Evolutionary conservation across 192 early-diverging fungal species (phyloP).

Genomic region (Geranomyces variabilis): DNA sequence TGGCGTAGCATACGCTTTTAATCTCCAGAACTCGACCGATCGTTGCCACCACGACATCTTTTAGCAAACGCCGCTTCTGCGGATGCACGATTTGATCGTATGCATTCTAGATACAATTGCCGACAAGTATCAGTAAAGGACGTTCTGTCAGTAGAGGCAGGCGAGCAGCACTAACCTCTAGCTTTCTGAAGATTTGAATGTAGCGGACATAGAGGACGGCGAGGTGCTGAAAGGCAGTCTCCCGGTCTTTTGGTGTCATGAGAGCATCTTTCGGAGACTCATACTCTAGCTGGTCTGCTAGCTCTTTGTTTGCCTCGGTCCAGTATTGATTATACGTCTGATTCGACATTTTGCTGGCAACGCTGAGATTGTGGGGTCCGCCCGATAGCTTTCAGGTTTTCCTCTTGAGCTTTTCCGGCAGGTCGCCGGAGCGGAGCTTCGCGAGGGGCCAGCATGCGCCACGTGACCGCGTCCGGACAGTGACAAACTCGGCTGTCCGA

Average conservation of each 20-base stretch:
- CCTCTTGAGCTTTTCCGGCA: too few species aligned
- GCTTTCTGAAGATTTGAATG: slow-evolving; percentile 56
- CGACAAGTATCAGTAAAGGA: neutral
- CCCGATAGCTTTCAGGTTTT: too few species aligned
- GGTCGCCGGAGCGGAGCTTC: too few species aligned
- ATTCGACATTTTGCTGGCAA: slow-evolving; percentile 20
- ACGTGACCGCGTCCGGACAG: too few species aligned
- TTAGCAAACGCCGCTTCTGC: slow-evolving; percentile 60
- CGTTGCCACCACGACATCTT: slow-evolving; percentile 51
- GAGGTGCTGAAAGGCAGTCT: slow-evolving; percentile 57
- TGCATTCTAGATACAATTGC: slow-evolving; percentile 44
- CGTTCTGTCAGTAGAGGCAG: too few species aligned
- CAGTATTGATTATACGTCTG: slow-evolving; percentile 41
- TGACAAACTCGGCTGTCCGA: too few species aligned
- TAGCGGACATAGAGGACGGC: slow-evolving; percentile 61
- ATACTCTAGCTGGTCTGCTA: slow-evolving; percentile 55
- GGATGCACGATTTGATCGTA: slow-evolving; percentile 67
- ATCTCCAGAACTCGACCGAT: slow-evolving; percentile 60
- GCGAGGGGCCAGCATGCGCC: too few species aligned
- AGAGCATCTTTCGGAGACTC: slow-evolving; percentile 55
- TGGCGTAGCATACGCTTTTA: slow-evolving; percentile 49
- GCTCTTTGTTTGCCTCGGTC: slow-evolving; percentile 47
- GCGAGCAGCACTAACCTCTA: slow-evolving; percentile 47
- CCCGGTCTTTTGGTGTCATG: slow-evolving; percentile 57
- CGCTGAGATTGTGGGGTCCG: too few species aligned